Evolutionary conservation across 139 green algal genomes (phyloP).

Genomic region (Coelastrella sp.): DNA sequence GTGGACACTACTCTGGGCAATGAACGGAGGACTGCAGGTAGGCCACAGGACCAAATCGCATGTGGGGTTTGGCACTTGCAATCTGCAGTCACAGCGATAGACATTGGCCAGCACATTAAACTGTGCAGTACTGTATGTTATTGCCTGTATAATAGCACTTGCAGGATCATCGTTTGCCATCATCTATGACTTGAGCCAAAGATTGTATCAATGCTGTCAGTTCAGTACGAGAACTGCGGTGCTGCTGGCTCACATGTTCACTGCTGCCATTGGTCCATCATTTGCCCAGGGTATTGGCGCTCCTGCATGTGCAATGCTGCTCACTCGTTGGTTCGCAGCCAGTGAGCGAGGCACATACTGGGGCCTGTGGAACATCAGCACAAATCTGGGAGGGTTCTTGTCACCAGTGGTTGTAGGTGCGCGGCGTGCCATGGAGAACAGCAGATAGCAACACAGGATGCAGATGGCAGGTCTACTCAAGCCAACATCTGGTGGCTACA

Average conservation of each 20-base stretch:
- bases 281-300: slow-evolving; percentile 78
- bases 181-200: no score
- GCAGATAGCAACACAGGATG: no score
- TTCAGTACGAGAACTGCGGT: slow-evolving; percentile 63
- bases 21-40: slow-evolving; percentile 77
- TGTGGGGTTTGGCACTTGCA: no score
- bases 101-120: no score
- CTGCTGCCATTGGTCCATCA: neutral
- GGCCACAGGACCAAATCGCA: no score
- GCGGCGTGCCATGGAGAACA: neutral
- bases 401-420: slow-evolving; percentile 77
- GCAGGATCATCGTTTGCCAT: no score
- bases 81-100: no score
- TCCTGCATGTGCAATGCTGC: slow-evolving; percentile 87
- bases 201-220: no score
- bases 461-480: no score
- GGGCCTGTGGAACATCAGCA: slow-evolving; percentile 57
- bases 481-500: no score
- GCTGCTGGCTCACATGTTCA: neutral
- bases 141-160: no score
- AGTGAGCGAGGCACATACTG: slow-evolving; percentile 90
- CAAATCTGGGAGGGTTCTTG: slow-evolving; percentile 89
- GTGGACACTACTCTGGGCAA: slow-evolving; percentile 81
- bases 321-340: slow-evolving; percentile 93
- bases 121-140: no score